These are phyloP conservation scores for Trichophyton schoenleinii DNA, from an alignment of 2,329 filamentous ascomycete genomes.

Conservation along the genomic window DNA sequence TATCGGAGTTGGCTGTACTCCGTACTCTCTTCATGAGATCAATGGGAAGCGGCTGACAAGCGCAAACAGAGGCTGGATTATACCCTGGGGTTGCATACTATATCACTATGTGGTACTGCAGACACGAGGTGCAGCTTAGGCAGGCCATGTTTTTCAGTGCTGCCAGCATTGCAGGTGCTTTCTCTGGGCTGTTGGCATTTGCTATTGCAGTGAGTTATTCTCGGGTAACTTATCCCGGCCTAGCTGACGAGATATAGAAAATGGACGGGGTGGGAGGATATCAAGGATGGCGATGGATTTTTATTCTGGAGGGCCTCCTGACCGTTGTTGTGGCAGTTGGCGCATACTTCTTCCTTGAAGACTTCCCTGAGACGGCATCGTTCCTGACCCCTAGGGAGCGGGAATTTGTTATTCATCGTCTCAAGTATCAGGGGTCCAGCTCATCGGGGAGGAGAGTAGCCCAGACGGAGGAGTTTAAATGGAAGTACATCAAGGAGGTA, in stretches of 20 bases:
- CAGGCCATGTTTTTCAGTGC: conserved; percentile 38
- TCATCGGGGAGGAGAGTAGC: conserved; percentile 17
- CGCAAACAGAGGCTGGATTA: conserved; percentile 26
- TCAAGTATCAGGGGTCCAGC: conserved; percentile 26
- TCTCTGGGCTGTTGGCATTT: conserved; percentile 41
- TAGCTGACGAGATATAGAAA: conserved; percentile 19
- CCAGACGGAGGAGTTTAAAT: conserved; percentile 24
- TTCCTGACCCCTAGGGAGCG: conserved; percentile 33
- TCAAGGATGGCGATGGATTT: conserved; percentile 40
- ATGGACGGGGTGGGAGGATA: conserved; percentile 40
- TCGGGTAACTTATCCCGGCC: not conserved
- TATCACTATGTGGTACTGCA: conserved; percentile 36
- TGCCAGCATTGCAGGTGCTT: conserved; percentile 39
- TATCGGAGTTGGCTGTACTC: not conserved
- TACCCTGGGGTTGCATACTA: conserved; percentile 36
- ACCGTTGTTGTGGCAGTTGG: conserved; percentile 33
- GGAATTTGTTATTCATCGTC: conserved; percentile 26
- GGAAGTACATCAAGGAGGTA: conserved; percentile 29
- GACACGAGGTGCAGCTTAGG: conserved; percentile 32
- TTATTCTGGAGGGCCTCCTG: conserved; percentile 38
- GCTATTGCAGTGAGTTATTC: conserved; percentile 32
- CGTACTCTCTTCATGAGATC: not conserved
- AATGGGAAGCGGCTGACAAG: not conserved
- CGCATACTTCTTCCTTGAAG: conserved; percentile 35
- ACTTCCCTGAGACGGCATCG: conserved; percentile 33